A percentile compares a stretch with the other conserved stretches of the same genome.
Evolutionary conservation across 371 early-diverging fungal species (phyloP).

Genomic region (Batkoa obscura): DNA sequence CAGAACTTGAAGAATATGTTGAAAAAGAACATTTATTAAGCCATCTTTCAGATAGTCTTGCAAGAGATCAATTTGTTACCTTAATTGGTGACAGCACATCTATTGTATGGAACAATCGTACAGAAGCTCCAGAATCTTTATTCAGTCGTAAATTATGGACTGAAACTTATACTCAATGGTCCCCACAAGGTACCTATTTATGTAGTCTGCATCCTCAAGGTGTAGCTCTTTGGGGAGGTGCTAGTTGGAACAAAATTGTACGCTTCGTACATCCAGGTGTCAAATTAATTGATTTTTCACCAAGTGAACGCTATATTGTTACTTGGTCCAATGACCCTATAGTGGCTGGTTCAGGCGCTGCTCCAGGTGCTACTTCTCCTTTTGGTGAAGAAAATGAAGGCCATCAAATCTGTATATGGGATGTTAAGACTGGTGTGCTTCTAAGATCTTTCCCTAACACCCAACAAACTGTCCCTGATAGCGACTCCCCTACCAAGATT

Average conservation of each 20-base stretch:
- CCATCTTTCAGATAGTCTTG: constrained; percentile 70
- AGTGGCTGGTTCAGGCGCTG: constrained; percentile 24
- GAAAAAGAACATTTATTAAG: constrained; percentile 58
- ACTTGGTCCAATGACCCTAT: constrained; percentile 85
- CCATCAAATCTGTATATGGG: constrained; percentile 74
- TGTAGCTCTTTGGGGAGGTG: constrained; percentile 91
- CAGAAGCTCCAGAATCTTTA: constrained; percentile 60
- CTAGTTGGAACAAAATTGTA: constrained; percentile 72
- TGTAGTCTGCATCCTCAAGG: constrained; percentile 87
- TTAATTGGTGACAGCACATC: constrained; percentile 64
- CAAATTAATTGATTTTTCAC: constrained; percentile 79
- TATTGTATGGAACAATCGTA: constrained; percentile 80
- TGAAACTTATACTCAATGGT: constrained; percentile 85
- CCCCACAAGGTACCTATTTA: constrained; percentile 82
- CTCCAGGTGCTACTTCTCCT: constrained; percentile 27
- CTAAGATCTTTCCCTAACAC: constrained; percentile 69
- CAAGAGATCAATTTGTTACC: constrained; percentile 84
- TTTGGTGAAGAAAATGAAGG: constrained; percentile 54
- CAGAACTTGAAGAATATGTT: constrained; percentile 27
- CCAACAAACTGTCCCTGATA: constrained; percentile 17
- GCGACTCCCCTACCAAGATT: constrained; percentile 36
- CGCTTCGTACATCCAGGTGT: constrained; percentile 86
- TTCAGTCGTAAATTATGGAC: constrained; percentile 73
- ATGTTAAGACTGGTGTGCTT: constrained; percentile 60
- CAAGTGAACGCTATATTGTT: constrained; percentile 79